A percentile compares a stretch with the other conserved stretches of the same genome.
These are phyloP conservation scores for Saccharomyces cerevisiae DNA, from an alignment of 805 yeast species.

Conservation along the genomic window DNA sequence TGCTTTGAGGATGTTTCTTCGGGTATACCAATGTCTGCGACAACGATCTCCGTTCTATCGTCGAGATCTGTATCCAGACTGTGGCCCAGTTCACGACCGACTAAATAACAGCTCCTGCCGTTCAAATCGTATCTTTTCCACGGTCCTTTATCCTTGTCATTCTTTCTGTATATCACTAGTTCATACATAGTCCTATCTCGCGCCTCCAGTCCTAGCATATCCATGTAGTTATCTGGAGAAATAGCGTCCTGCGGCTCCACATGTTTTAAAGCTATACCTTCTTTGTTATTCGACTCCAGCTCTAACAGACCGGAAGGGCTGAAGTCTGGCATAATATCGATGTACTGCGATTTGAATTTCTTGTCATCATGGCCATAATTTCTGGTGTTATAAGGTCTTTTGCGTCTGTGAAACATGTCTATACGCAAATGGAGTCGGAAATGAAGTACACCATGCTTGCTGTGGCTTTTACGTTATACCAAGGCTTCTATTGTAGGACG, in stretches of 20 bases:
- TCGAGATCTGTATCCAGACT: neutral
- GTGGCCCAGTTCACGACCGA: constrained; percentile 31
- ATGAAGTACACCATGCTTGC: neutral
- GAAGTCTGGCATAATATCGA: constrained; percentile 23
- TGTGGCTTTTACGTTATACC: neutral
- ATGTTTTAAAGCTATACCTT: constrained; percentile 34
- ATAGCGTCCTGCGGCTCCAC: constrained; percentile 32
- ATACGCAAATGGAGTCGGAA: neutral
- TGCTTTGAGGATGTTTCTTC: constrained; percentile 37
- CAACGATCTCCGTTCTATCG: constrained; percentile 14
- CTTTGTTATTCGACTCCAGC: constrained; percentile 31
- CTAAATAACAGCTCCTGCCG: constrained; percentile 24
- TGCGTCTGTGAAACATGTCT: neutral
- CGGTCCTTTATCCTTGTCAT: constrained; percentile 20
- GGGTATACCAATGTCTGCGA: constrained; percentile 33
- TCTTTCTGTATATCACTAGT: constrained; percentile 27
- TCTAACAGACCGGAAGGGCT: constrained; percentile 38
- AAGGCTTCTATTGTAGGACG: neutral
- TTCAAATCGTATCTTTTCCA: constrained; percentile 18
- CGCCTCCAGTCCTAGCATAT: constrained; percentile 12
- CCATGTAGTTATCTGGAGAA: constrained; percentile 19
- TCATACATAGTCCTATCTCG: constrained; percentile 18
- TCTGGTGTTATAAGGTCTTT: neutral
- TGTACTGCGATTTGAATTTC: neutral
- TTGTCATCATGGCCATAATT: neutral